Evolutionary conservation across 2,329 filamentous ascomycete genomes (phyloP), one percentile per base, ranked within the genome.

Genomic region (Colletotrichum noveboracense): DNA sequence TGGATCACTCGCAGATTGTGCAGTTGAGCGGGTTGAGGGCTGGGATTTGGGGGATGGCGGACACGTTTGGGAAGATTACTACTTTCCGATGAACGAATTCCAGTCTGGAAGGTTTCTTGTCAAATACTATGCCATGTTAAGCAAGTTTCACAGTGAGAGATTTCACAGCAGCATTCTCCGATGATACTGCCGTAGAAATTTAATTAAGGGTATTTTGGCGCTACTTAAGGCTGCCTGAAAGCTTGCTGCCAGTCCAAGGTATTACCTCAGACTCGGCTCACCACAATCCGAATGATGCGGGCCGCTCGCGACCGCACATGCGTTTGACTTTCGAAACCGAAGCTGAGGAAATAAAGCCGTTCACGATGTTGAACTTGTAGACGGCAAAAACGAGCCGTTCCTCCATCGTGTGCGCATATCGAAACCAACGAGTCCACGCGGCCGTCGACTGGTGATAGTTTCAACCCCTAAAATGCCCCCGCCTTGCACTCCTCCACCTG

Each of bases 1-100:
- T 91, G 67, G 89, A 91, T 77, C 88, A 91, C 79, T 90, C 88
- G 48, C 89, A 91, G 83, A 90, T 90, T 78, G 89, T 91, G 74
- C 89, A 91, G 82, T 78, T 91, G 71, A 87, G 84, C 28, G 89
- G 88, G 73, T 79, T 91, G 76, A 83, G 88, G 52, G 83, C 85
- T 55, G 89, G 89, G 4, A 90, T 87, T 4, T 58, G 60, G 60
- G 69, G 69, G 0, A 58, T 65, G 80, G 87, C 88, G 9, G 88
- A 91, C 78, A 90, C 88, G 0, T 91, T 89, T 84, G 89, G 89
- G 18, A 89, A 71, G 48, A 56, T 66, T 13, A 89, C 70, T 9
- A 73, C 70, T 0, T 76, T 76, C 21, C 65, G 70, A 24, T 76
- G 38, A 73, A 61, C 14, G 18, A 18, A 12, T 6, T n/a, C 55